A percentile compares a stretch with the other conserved stretches of the same genome.
Conservation (phyloP, 2,329 filamentous ascomycete genomes). For the Endothia cerciana region DNA sequence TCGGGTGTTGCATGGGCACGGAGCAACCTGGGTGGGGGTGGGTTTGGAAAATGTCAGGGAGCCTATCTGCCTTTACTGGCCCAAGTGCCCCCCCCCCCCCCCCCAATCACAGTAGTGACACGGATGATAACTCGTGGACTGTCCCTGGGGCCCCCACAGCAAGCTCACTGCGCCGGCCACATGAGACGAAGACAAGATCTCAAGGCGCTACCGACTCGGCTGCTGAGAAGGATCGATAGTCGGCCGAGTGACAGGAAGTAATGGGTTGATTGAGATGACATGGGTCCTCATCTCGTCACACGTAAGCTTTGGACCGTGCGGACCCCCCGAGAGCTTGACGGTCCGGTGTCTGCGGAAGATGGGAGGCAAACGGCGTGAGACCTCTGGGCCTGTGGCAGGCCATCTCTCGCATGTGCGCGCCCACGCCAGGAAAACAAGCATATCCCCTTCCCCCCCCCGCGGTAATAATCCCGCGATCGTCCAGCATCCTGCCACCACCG, state of each 20-base stretch:
- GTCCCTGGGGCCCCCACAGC: neutral
- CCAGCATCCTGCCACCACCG: neutral
- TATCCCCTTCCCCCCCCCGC: neutral
- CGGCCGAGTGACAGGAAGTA: neutral
- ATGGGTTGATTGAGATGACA: constrained; percentile 1
- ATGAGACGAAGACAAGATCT: neutral
- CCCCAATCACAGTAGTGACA: neutral
- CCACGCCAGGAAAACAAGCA: neutral
- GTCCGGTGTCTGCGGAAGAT: neutral
- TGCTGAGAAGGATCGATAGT: constrained; percentile 10
- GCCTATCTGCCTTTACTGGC: neutral
- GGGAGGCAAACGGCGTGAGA: neutral
- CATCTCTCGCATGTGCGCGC: neutral
- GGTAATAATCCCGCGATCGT: neutral
- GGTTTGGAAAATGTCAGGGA: neutral
- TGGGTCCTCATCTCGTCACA: constrained; percentile 7
- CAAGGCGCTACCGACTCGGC: constrained; percentile 4
- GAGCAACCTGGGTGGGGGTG: neutral
- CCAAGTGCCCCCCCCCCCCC: neutral
- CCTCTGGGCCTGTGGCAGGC: neutral
- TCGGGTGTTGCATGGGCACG: constrained; percentile 8
- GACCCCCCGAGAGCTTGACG: neutral
- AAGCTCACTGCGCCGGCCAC: neutral
- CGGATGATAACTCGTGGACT: neutral
- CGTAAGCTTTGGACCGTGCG: constrained; percentile 1